Conservation (phyloP, 306 rosid species). For the Cicer arietinum region DNA sequence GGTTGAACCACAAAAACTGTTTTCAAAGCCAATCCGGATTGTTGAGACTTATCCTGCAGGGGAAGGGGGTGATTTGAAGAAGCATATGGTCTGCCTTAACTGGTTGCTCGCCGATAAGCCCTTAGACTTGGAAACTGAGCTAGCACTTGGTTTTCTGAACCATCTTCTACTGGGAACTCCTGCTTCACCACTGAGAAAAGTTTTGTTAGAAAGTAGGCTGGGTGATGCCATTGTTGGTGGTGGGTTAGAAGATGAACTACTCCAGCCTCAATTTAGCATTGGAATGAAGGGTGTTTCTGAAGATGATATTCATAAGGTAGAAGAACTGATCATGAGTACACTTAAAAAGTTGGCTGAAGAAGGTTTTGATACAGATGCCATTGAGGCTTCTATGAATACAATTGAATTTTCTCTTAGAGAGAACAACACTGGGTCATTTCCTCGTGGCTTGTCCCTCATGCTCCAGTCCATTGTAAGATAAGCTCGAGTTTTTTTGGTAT, state of each 20-base stretch:
- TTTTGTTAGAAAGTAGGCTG: conserved; percentile 92
- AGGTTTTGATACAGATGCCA: conserved; percentile 86
- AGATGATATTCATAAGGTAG: conserved; percentile 82
- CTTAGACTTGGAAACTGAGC: conserved; percentile 77
- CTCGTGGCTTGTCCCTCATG: conserved; percentile 96
- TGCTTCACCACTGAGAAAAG: conserved; percentile 93
- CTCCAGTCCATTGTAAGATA: conserved; percentile 88
- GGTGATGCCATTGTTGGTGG: conserved; percentile 99
- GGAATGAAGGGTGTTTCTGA: conserved; percentile 93
- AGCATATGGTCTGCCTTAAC: conserved; percentile 87
- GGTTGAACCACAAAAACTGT: conserved; percentile 71
- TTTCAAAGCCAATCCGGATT: conserved; percentile 79
- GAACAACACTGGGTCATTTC: conserved; percentile 95
- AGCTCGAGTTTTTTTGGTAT: conserved; percentile 36
- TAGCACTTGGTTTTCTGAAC: conserved; percentile 82
- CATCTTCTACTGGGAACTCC: conserved; percentile 99
- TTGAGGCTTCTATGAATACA: conserved; percentile 99
- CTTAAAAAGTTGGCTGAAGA: conserved; percentile 78
- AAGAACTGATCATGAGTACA: conserved; percentile 70
- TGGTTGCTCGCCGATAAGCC: conserved; percentile 98
- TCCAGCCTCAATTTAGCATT: conserved; percentile 95
- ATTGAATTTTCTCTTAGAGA: conserved; percentile 98
- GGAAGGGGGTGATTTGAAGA: conserved; percentile 82
- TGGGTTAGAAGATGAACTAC: conserved; percentile 95
- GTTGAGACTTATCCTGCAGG: conserved; percentile 93